phyloP scores from a whole-genome alignment of 441 rosid genomes.

The Raphanus hybrid region DNA sequence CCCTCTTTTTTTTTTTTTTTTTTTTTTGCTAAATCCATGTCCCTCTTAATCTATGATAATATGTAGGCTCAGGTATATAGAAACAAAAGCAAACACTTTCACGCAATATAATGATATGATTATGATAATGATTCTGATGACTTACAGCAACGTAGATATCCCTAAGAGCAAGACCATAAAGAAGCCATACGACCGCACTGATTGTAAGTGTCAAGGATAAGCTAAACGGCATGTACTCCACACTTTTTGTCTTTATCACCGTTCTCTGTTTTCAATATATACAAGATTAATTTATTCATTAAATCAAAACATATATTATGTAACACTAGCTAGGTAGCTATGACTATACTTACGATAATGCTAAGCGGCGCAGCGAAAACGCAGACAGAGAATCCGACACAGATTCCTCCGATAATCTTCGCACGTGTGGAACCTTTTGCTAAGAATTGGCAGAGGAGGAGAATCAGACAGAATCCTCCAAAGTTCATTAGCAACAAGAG shows the following conservation, averaged over 20 bases:
- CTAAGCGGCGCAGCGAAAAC: slow-evolving; percentile 70
- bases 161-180: slow-evolving; percentile 59
- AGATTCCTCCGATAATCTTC: slow-evolving; percentile 53
- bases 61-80: slow-evolving; percentile 16
- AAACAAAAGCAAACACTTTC: slow-evolving; percentile 30
- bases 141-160: slow-evolving; percentile 61
- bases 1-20: no score
- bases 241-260: slow-evolving; percentile 61
- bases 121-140: slow-evolving; percentile 2
- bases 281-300: neutral
- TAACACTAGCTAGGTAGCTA: slow-evolving; percentile 2
- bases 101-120: neutral
- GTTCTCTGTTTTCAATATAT: slow-evolving; percentile 43
- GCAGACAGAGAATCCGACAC: slow-evolving; percentile 49
- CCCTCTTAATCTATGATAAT: slow-evolving; percentile 20
- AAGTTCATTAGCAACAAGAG: slow-evolving; percentile 50
- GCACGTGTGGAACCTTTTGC: slow-evolving; percentile 50
- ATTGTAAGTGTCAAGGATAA: slow-evolving; percentile 54
- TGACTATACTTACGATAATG: slow-evolving; percentile 47
- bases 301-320: slow-evolving; percentile 10
- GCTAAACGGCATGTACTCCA: slow-evolving; percentile 67
- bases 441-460: slow-evolving; percentile 49
- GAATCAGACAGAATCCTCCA: slow-evolving; percentile 50
- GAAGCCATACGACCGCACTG: slow-evolving; percentile 58
- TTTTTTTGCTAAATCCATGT: slow-evolving; percentile 23